Base-by-base conservation (phyloP, 106 monocot species). In the Alisma plantagoaquatica region DNA sequence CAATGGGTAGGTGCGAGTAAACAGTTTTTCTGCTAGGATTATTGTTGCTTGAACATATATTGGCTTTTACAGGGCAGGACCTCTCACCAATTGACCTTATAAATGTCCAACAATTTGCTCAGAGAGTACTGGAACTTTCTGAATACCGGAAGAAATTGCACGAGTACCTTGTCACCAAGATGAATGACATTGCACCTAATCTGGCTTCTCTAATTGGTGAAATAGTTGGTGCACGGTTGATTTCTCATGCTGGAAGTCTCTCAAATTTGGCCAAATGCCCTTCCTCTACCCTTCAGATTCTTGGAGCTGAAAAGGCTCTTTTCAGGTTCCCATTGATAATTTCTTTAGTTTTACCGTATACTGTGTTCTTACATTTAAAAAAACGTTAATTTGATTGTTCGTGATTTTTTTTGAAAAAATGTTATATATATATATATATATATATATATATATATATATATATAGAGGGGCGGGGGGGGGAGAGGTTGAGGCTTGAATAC, bases 221-320 rank as follows among this genome's bases (percentile, higher is more conserved):
- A 69, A 54, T 83, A 41, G 83, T 90, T 53, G 83, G 83, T 19
- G 89, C 89, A 5, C 76, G 89, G 10, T 59, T 90, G 45, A 90
- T 90, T 64, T 90, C 83, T 45, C 89, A 83, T 74, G 89, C 89
- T 41, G 89, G 89, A 19, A 83, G 83, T 63, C 79, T 90, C 49
- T 54, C 83, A 30, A 90, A 90, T 74, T 64, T 90, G 25, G 89
- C 89, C 27, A 90, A 90, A 63, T 80, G 79, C 58, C 76, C 83
- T 19, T 53, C 89, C 30, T 89, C 89, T 19, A 89, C 83, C 35
- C 79, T 89, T 47, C 89, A 89, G 68, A 89, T 89, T 63, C 89
- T 89, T 70, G 89, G 89, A 33, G 83, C 89, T 35, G 83, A 89
- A 66, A 89, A 89, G 30, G 89, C 89, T 24, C 89, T 89, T 51